Conservation (phyloP, 805 yeast species). For the Suhomyces canberraensis region DNA sequence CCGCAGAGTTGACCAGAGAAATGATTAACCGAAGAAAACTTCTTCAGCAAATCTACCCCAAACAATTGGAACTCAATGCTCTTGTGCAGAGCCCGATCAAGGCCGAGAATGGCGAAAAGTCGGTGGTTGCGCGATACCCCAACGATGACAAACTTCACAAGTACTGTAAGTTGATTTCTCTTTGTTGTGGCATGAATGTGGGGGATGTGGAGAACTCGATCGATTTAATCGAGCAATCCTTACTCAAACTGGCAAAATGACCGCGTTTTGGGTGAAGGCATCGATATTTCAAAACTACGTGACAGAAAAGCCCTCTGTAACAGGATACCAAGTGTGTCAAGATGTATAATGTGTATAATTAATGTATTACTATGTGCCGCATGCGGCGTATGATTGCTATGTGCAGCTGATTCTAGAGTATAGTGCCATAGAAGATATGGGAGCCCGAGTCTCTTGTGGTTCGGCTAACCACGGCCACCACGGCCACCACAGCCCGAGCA, state of each 20-base stretch:
- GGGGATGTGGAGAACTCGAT: slow-evolving; percentile 40
- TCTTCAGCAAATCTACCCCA: slow-evolving; percentile 13
- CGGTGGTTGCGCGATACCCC: slow-evolving; percentile 12
- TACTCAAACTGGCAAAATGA: slow-evolving; percentile 17
- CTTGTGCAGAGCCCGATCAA: not conserved
- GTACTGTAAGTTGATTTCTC: slow-evolving; percentile 38
- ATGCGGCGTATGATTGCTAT: too few relatives aligned
- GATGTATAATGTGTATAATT: too few relatives aligned
- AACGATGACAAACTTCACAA: slow-evolving; percentile 34
- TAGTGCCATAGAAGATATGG: too few relatives aligned
- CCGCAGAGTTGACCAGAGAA: slow-evolving; percentile 27
- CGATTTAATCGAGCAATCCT: slow-evolving; percentile 40
- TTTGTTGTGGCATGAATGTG: slow-evolving; percentile 42
- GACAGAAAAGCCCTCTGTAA: too few relatives aligned
- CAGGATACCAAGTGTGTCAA: too few relatives aligned
- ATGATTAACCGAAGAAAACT: slow-evolving; percentile 20
- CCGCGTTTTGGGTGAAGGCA: too few relatives aligned
- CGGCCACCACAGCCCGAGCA: too few relatives aligned
- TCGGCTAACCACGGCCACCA: too few relatives aligned
- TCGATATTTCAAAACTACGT: too few relatives aligned
- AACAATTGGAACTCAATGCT: slow-evolving; percentile 13
- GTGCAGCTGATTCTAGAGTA: too few relatives aligned
- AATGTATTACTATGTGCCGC: too few relatives aligned
- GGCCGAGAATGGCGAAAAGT: not conserved
- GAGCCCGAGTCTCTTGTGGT: too few relatives aligned